A percentile compares a stretch with the other conserved stretches of the same genome.
phyloP scores from a whole-genome alignment of 1,139 yeast species.

The Kodamaea sp. region DNA sequence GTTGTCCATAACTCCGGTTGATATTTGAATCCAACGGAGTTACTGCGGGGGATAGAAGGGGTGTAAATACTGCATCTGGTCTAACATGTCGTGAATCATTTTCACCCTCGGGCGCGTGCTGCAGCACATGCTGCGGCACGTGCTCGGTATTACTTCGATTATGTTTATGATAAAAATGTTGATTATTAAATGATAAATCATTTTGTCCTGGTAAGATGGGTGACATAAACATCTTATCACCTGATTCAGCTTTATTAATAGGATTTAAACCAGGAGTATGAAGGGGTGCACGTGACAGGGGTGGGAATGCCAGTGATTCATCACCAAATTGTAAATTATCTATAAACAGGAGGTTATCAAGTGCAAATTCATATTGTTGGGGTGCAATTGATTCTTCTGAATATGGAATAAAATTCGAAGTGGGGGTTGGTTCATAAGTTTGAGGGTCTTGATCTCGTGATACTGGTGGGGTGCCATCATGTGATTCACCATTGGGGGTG shows the following conservation, averaged over 20 bases:
- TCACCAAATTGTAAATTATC: conserved; percentile 24
- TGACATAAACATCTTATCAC: conserved; percentile 24
- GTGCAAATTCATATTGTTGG: conserved; percentile 22
- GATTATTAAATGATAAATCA: conserved; percentile 41
- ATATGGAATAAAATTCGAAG: no score
- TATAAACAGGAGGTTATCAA: conserved; percentile 28
- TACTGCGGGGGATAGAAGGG: conserved; percentile 71
- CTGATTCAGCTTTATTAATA: conserved; percentile 15
- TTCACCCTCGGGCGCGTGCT: conserved; percentile 5
- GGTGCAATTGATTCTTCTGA: background rate
- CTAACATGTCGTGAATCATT: conserved; percentile 31
- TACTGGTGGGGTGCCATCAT: background rate
- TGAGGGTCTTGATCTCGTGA: no score
- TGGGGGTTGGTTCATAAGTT: no score
- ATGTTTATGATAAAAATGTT: conserved; percentile 41
- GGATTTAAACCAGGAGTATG: conserved; percentile 29
- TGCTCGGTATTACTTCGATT: conserved; percentile 6
- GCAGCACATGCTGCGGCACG: background rate
- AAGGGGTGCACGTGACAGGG: conserved; percentile 21
- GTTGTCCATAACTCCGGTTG: conserved; percentile 24
- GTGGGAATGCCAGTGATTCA: conserved; percentile 37
- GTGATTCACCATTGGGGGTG: background rate
- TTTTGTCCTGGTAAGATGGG: conserved; percentile 47
- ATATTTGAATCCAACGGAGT: conserved; percentile 53
- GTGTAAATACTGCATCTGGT: conserved; percentile 60